phyloP scores from a whole-genome alignment of 2,329 filamentous ascomycete genomes.

The Penicillium freii region DNA sequence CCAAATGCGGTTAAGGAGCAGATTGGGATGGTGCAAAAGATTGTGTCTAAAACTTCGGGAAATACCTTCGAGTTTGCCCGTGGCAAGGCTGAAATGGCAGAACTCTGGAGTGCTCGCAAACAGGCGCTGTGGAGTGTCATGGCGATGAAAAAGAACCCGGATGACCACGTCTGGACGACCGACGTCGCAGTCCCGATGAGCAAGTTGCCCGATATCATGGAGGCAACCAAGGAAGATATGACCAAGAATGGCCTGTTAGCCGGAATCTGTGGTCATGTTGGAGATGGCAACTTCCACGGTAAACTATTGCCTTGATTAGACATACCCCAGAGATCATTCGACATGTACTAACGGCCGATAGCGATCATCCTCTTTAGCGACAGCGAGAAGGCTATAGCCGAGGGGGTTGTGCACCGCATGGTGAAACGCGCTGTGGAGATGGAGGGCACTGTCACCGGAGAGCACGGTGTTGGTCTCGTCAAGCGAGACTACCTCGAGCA shows the following conservation, averaged over 20 bases:
- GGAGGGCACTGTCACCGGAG: slow-evolving; percentile 70
- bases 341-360: slow-evolving; percentile 23
- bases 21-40: slow-evolving; percentile 57
- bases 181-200: slow-evolving; percentile 78
- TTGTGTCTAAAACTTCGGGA: slow-evolving; percentile 55
- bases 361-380: slow-evolving; percentile 63
- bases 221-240: slow-evolving; percentile 66
- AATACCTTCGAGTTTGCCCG: slow-evolving; percentile 67
- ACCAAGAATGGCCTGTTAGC: slow-evolving; percentile 60
- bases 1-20: slow-evolving; percentile 62
- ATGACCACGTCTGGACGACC: slow-evolving; percentile 71
- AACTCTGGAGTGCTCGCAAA: slow-evolving; percentile 74
- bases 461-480: slow-evolving; percentile 68
- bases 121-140: slow-evolving; percentile 72
- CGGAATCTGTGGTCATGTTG: slow-evolving; percentile 70
- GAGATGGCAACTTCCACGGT: slow-evolving; percentile 73
- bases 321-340: not conserved
- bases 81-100: slow-evolving; percentile 61
- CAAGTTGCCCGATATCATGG: slow-evolving; percentile 68
- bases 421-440: slow-evolving; percentile 67
- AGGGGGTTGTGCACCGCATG: slow-evolving; percentile 65
- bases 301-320: slow-evolving; percentile 22
- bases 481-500: slow-evolving; percentile 65
- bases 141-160: slow-evolving; percentile 59
- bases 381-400: slow-evolving; percentile 54